These are phyloP conservation scores for Diospyros kaki DNA, from an alignment of 148 eudicot genomes.

Conservation along the genomic window DNA sequence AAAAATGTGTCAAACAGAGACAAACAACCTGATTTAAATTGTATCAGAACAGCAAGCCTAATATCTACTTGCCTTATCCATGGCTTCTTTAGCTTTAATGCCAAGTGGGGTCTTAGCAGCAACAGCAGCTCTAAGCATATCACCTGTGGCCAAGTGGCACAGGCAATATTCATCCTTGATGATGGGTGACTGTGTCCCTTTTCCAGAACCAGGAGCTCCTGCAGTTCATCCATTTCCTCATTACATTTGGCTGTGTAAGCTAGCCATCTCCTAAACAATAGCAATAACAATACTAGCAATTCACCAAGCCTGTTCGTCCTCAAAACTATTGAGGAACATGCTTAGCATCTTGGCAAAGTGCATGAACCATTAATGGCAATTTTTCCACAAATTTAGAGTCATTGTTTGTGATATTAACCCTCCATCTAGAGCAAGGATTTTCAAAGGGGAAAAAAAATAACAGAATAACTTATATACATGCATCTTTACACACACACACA, in stretches of 20 bases:
- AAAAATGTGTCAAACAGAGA: constrained; percentile 6
- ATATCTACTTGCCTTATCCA: constrained; percentile 63
- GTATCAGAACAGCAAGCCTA: neutral
- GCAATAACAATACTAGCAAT: neutral
- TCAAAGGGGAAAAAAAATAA: too few species aligned
- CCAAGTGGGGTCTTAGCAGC: constrained; percentile 93
- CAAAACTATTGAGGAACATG: neutral
- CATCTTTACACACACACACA: too few species aligned
- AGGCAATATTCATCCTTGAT: constrained; percentile 93
- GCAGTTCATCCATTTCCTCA: constrained; percentile 10
- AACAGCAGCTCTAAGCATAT: constrained; percentile 98
- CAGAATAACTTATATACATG: too few species aligned
- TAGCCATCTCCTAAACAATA: neutral
- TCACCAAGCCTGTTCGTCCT: neutral
- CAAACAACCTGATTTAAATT: neutral
- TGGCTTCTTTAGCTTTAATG: constrained; percentile 90
- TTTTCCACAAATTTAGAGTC: neutral
- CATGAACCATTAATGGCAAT: neutral
- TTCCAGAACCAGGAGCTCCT: constrained; percentile 99
- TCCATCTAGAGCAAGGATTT: too few species aligned
- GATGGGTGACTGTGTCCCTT: constrained; percentile 92
- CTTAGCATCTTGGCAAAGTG: neutral
- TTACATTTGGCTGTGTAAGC: neutral
- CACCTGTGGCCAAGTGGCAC: constrained; percentile 96
- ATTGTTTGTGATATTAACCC: neutral